phyloP scores from a whole-genome alignment of 2,329 filamentous ascomycete genomes.

The Knoxdaviesia capensis region DNA sequence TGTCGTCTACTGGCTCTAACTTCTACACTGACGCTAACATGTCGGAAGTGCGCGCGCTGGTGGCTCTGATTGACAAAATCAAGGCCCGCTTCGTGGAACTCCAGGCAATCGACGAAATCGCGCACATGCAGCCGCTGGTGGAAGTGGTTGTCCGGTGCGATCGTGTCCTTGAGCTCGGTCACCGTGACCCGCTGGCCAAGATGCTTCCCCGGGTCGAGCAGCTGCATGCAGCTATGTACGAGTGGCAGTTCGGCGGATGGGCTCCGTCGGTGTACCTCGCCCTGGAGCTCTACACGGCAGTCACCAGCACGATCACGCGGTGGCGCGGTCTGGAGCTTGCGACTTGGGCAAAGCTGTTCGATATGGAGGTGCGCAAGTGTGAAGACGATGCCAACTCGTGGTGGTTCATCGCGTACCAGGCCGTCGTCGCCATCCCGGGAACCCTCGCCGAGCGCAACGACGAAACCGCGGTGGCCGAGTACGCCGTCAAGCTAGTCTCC shows the following conservation, averaged over 20 bases:
- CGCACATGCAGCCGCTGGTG: constrained; percentile 52
- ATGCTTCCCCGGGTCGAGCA: constrained; percentile 76
- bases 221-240: constrained; percentile 64
- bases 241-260: constrained; percentile 79
- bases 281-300: constrained; percentile 46
- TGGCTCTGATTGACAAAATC: constrained; percentile 47
- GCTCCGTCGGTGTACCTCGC: constrained; percentile 64
- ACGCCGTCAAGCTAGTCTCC: constrained; percentile 49
- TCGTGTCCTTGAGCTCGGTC: constrained; percentile 52
- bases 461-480: constrained; percentile 35
- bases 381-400: constrained; percentile 64
- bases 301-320: constrained; percentile 64
- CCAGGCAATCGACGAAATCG: constrained; percentile 42
- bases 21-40: constrained; percentile 78
- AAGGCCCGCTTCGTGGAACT: constrained; percentile 55
- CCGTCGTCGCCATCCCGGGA: constrained; percentile 57
- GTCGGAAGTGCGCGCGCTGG: constrained; percentile 52
- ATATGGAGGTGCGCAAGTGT: constrained; percentile 61
- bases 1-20: constrained; percentile 40
- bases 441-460: constrained; percentile 32
- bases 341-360: constrained; percentile 78
- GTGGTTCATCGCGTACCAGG: constrained; percentile 96
- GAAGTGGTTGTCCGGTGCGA: constrained; percentile 63
- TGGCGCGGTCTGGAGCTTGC: constrained; percentile 85
- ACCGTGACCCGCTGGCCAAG: constrained; percentile 70